These are phyloP conservation scores for Salix koriyanagi DNA, from an alignment of 345 rosid genomes.

Conservation along the genomic window DNA sequence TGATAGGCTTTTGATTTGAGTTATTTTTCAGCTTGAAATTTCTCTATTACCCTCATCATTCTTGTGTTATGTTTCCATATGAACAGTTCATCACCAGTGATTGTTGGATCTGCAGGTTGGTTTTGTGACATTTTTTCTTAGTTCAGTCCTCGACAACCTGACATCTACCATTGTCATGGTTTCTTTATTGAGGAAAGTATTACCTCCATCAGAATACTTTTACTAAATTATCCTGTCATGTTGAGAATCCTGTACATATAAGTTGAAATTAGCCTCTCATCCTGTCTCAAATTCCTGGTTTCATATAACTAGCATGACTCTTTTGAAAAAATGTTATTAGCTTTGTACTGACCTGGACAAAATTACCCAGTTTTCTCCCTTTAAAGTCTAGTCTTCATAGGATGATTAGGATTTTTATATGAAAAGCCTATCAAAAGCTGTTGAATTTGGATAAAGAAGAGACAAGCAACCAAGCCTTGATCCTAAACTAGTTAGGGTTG, in stretches of 20 bases:
- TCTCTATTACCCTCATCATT: neutral
- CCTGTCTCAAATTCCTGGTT: neutral
- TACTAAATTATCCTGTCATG: neutral
- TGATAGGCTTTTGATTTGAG: neutral
- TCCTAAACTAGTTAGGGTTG: no score
- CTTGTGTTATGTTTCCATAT: neutral
- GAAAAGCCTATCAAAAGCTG: neutral
- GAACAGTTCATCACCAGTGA: slow-evolving; percentile 16
- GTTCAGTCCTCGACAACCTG: slow-evolving; percentile 86
- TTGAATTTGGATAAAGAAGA: neutral
- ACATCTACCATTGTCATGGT: slow-evolving; percentile 97
- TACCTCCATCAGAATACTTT: slow-evolving; percentile 74
- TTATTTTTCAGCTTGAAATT: neutral
- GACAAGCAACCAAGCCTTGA: neutral
- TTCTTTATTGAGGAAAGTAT: slow-evolving; percentile 79
- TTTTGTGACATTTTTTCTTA: slow-evolving; percentile 84
- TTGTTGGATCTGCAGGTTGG: slow-evolving; percentile 60
- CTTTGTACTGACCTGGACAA: neutral
- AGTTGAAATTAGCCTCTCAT: neutral
- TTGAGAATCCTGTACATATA: neutral
- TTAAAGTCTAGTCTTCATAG: neutral
- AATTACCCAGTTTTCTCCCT: neutral
- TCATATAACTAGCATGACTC: neutral
- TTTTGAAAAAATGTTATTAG: neutral
- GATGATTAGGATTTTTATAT: neutral